Evolutionary conservation across 1,139 yeast genomes (phyloP), one percentile per base, ranked within the genome.

Genomic region (Protomyces pachydermus): DNA sequence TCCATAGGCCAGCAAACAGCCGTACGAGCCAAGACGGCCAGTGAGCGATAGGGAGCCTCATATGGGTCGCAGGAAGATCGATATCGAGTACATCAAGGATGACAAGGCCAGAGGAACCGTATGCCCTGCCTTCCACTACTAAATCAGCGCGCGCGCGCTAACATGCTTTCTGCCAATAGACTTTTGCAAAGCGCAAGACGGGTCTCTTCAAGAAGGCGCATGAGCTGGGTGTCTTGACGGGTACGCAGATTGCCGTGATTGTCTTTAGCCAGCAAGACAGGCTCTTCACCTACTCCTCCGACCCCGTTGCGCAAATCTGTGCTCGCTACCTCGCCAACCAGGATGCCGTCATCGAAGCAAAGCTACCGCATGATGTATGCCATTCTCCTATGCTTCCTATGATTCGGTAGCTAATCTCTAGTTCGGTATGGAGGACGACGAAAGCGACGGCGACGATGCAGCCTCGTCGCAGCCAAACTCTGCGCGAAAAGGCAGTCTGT

Each of bases 11-110:
- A 28, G 32, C 32, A 28, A 28, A 8, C 32, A 28, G 32, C 32
- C 5, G 32, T 8, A 28, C 3, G 32, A 28, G 32, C 32, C 32
- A 28, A 28, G 5, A 28, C 32, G 32, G 8, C 8, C 5, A 6
- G 32, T 28, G 32, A 28, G 32, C 32, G 5, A 6, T 28, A 28
- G 32, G 8, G 8, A 28, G 32, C 32, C 32, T 28, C 32, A 28
- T 16, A 93, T 93, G 98, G 98, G 98, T 61, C 86, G 98, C 80
- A 87, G 98, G 78, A 93, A 93, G 76, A 93, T 93, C 69, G 95
- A 89, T 70, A 93, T 93, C 71, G 86, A 88, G 75, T 98, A 98
- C 56, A 84, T 93, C 67, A 80, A 85, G 5, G 97, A 93, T 70
- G 98, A 91, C 74, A 81, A 98, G 67, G 91, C 91, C 75, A 95